Conservation (phyloP, 495 filamentous ascomycete genomes). For the Cercophora newfieldiana region DNA sequence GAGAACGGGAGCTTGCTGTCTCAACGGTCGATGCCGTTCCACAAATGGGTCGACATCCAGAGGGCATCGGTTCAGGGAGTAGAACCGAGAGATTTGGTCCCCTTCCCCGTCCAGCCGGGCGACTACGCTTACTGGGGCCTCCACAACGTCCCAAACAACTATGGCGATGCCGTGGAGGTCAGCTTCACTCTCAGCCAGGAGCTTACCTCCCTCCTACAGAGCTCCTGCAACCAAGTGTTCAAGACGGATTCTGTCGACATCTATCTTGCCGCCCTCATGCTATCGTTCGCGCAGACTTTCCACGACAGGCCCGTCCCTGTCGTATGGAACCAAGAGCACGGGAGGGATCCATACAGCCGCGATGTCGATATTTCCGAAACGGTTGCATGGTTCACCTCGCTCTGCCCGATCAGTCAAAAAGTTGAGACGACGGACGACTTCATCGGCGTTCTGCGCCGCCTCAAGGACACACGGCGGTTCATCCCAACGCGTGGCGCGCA, state of each 20-base stretch:
- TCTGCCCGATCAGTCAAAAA: slow-evolving; percentile 39
- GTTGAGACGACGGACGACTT: slow-evolving; percentile 42
- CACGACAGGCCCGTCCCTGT: slow-evolving; percentile 55
- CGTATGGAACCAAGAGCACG: slow-evolving; percentile 54
- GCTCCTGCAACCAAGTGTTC: slow-evolving; percentile 44
- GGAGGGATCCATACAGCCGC: slow-evolving; percentile 38
- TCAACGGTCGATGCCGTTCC: slow-evolving; percentile 56
- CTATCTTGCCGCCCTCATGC: slow-evolving; percentile 48
- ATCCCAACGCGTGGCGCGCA: slow-evolving; percentile 30
- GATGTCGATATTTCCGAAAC: slow-evolving; percentile 48
- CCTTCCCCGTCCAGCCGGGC: slow-evolving; percentile 37
- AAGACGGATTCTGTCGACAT: slow-evolving; percentile 50
- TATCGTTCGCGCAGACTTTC: slow-evolving; percentile 52
- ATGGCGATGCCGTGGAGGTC: slow-evolving; percentile 41
- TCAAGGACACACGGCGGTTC: slow-evolving; percentile 43
- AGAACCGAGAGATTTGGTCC: slow-evolving; percentile 26
- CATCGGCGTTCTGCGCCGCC: slow-evolving; percentile 39
- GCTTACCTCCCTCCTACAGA: slow-evolving; percentile 45
- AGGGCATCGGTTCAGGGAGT: slow-evolving; percentile 33
- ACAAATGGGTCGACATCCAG: slow-evolving; percentile 59
- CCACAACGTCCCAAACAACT: slow-evolving; percentile 45
- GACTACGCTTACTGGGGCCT: slow-evolving; percentile 51
- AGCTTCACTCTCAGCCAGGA: slow-evolving; percentile 46
- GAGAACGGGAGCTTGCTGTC: slow-evolving; percentile 45
- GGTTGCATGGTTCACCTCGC: slow-evolving; percentile 52